A percentile compares a stretch with the other conserved stretches of the same genome.
Evolutionary conservation across 192 early-diverging fungal species (phyloP).

Genomic region (Coemansia sp.): DNA sequence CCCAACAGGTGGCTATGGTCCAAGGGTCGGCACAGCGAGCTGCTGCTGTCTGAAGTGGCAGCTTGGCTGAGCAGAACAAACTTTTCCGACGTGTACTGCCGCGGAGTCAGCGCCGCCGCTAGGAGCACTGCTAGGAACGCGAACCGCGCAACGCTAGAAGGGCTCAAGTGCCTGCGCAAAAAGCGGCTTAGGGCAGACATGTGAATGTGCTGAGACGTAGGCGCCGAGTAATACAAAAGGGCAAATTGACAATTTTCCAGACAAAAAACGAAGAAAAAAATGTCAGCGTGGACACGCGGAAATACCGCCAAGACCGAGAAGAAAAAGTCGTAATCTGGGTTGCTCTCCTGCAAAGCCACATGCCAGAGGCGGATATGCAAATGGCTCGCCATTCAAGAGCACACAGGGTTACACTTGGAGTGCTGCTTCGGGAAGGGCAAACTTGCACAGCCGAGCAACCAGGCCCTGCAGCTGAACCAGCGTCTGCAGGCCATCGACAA

Average conservation of each 20-base stretch:
- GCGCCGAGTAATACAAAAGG: neutral
- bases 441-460: constrained; percentile 61
- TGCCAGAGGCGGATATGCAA: neutral
- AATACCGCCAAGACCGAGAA: too few species aligned
- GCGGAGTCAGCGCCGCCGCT: neutral
- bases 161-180: neutral
- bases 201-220: neutral
- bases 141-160: neutral
- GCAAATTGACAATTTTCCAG: neutral
- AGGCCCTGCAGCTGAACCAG: constrained; percentile 86
- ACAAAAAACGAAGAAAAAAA: neutral
- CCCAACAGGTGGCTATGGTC: neutral
- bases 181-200: constrained; percentile 2
- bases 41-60: neutral
- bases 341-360: neutral
- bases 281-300: too few species aligned
- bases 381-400: neutral
- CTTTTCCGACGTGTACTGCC: neutral
- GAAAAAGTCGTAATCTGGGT: too few species aligned
- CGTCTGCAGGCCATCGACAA: constrained; percentile 81
- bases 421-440: constrained; percentile 21
- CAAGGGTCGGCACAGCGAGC: neutral
- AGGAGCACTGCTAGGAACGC: neutral
- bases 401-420: constrained; percentile 5
- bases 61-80: neutral